Base-by-base conservation (phyloP, 75 land plant species). In the Pinus albicaulis region DNA sequence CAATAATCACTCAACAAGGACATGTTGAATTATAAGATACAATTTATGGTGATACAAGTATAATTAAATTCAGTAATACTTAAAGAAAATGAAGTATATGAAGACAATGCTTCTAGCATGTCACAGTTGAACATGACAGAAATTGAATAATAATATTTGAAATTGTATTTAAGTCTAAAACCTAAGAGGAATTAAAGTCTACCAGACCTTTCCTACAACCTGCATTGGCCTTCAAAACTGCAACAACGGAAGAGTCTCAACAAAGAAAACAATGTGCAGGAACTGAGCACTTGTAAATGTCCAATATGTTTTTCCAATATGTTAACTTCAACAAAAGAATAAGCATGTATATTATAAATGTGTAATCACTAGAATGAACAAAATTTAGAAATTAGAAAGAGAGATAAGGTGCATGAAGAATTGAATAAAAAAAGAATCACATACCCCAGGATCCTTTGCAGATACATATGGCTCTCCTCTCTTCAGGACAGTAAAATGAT, bases 391-490 rank as follows among this genome's bases (percentile, higher is more conserved):
- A 48, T 48, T 8, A 8, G 71, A 20, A 68, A 68, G 52, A 11
- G 53, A 10, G 53, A 73, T 4, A 23, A 55, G 75, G 75, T 22
- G 26, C 26, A 11, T 25, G 73, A 65, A 17, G 28, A 62, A 26
- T 20, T 11, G 22, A 22, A 38, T 20, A 68, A 2, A 41, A 68
- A 7, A 41, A 68, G 44, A 7, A 61, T 53, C 62, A 36, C 87
- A 55, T 83, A 85, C 87, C 81, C 87, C 87, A 57, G 87, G 87
- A 57, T 85, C 78, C 61, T 83, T 79, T 52, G 81, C 63, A 80
- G 87, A 85, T 23, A 75, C 77, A 74, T 79, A 85, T 19, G 87
- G 79, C 77, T 85, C 85, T 34, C 87, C 87, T 38, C 65, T 61
- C 72, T 74, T 75, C 24, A 85, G 56, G 71, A 85, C 80, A 38